A percentile compares a stretch with the other conserved stretches of the same genome.
Conservation (phyloP, 1,284 basidiomycete species). For the Ceratobasidium sp. region DNA sequence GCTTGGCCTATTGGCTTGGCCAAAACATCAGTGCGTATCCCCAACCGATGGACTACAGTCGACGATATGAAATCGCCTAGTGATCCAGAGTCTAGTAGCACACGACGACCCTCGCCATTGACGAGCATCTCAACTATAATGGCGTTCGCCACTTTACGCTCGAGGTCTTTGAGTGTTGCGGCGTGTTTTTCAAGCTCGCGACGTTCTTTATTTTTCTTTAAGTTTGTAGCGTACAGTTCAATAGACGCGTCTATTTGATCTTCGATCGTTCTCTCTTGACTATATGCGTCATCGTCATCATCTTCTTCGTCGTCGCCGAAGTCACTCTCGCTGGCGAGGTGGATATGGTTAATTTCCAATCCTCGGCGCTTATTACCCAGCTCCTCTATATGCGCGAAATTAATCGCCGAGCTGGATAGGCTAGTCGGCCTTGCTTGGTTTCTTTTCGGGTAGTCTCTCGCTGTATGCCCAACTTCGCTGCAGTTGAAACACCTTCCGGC, state of each 20-base stretch:
- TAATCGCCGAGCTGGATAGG: background rate
- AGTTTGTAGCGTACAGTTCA: background rate
- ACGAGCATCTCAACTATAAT: constrained; percentile 56
- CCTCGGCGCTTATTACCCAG: background rate
- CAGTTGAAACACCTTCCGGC: constrained; percentile 45
- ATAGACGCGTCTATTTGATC: background rate
- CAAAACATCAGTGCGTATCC: constrained; percentile 50
- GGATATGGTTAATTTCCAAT: background rate
- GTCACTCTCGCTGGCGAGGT: background rate
- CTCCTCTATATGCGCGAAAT: background rate
- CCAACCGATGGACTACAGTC: constrained; percentile 55
- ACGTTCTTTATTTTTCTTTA: background rate
- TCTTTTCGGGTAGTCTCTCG: constrained; percentile 34
- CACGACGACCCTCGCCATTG: constrained; percentile 53
- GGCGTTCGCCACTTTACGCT: constrained; percentile 54
- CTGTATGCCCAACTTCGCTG: constrained; percentile 22
- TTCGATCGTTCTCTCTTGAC: background rate
- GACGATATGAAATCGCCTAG: constrained; percentile 59
- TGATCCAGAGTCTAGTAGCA: constrained; percentile 58
- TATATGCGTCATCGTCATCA: background rate
- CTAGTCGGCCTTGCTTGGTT: constrained; percentile 9
- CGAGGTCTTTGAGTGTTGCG: constrained; percentile 14
- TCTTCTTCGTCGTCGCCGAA: background rate
- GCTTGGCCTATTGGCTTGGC: constrained; percentile 29
- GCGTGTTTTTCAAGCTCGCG: constrained; percentile 12